Evolutionary conservation across 352 stramenopile genomes (phyloP).

Genomic region (Phytophthora multivora): DNA sequence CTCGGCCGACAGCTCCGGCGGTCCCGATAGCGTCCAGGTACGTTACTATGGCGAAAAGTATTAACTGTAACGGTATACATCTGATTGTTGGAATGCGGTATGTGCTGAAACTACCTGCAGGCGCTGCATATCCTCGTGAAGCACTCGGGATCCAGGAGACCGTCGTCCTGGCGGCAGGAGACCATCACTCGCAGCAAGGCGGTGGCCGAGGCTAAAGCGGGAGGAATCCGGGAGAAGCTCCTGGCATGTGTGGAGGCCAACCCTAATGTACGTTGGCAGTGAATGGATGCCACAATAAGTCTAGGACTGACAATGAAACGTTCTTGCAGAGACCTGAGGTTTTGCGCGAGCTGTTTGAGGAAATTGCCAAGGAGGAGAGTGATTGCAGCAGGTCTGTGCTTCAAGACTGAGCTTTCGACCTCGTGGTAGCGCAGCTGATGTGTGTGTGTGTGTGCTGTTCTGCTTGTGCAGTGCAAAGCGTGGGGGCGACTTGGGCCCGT

Average conservation of each 20-base stretch:
- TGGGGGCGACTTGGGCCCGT: slow-evolving; percentile 90
- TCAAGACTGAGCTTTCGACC: not conserved
- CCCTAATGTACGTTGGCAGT: slow-evolving; percentile 46
- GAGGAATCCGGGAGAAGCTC: slow-evolving; percentile 85
- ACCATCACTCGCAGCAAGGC: slow-evolving; percentile 88
- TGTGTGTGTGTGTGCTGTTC: not conserved
- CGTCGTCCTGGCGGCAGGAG: slow-evolving; percentile 89
- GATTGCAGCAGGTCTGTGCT: slow-evolving; percentile 82
- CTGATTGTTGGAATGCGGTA: not conserved
- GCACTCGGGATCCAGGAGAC: slow-evolving; percentile 78
- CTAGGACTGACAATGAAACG: not conserved
- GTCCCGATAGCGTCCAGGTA: slow-evolving; percentile 56
- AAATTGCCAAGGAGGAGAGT: slow-evolving; percentile 88
- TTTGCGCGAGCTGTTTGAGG: slow-evolving; percentile 77
- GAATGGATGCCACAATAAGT: not conserved
- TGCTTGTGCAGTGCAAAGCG: slow-evolving; percentile 75
- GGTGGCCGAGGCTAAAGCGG: slow-evolving; percentile 76
- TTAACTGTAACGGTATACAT: not conserved
- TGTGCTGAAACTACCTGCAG: slow-evolving; percentile 16
- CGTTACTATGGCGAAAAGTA: not conserved
- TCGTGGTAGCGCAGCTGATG: not conserved
- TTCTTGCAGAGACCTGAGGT: slow-evolving; percentile 34
- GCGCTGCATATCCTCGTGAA: slow-evolving; percentile 91
- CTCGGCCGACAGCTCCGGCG: slow-evolving; percentile 18
- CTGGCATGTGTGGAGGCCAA: slow-evolving; percentile 68